Evolutionary conservation across 169 alveolate genomes (phyloP), one percentile per base, ranked within the genome.

Genomic region (Plasmodium inui): DNA sequence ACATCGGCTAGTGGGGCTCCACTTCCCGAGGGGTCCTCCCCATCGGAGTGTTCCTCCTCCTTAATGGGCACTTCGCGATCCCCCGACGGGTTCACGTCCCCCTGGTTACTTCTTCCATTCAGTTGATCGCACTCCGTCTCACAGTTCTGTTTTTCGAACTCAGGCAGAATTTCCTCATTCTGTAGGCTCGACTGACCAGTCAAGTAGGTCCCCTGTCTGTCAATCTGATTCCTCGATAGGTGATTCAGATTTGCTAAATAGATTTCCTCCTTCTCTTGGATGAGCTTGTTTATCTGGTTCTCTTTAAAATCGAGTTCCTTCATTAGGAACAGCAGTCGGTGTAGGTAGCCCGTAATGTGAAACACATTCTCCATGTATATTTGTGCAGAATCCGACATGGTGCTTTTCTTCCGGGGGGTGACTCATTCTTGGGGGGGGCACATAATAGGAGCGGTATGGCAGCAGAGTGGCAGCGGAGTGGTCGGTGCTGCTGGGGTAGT

Each of bases 311-410:
- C 94, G 8, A 89, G 67, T 37, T 89, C 94, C 32, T 89, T 89
- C 94, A 89, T 89, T 4, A 89, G 71, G 34, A 78, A 80, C 50
- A 89, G 83, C n/a, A 81, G 32, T 61, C 94, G 73, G 67, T 89
- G 94, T 50, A 89, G 83, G 73, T 81, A 89, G 10, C 94, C 94
- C 67, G 94, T 89, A 19, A 89, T 32, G 55, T 73, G 94, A n/a
- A 26, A 72, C 19, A 89, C 90, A 46, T 70, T 89, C 6, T 89
- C 94, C 94, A 89, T 89, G 61, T 79, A 89, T 8, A 89, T 55
- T n/a, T 89, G 94, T 10, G 73, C 91, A n/a, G 94, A 39, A 19
- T 89, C 94, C 71, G 94, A 81, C 94, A 89, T 89, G 61, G 39
- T 89, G 41, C 30, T 28, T 26, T n/a, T 26, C n/a, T 28, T 7